phyloP scores from a whole-genome alignment of 225 moss, liverwort and hornwort species.

The Polytrichum commune region DNA sequence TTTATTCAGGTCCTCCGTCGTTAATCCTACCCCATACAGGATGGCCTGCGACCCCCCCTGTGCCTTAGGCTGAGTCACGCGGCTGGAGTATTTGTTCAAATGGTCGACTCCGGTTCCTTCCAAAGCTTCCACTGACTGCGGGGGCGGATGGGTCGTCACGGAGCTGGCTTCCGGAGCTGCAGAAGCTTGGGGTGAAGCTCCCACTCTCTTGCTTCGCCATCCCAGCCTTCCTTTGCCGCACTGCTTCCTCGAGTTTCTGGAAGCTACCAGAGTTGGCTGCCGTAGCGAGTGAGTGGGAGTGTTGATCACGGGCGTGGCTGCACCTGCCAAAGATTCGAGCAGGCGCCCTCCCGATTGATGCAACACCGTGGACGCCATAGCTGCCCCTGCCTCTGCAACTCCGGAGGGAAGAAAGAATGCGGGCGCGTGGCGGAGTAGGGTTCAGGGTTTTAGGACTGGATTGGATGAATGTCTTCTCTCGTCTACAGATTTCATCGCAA shows the following conservation, averaged over 20 bases:
- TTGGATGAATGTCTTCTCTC: too few relatives aligned
- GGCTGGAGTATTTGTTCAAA: constrained; percentile 74
- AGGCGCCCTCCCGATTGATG: background rate
- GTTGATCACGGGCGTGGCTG: background rate
- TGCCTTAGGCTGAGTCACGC: constrained; percentile 89
- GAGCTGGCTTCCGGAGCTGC: constrained; percentile 17
- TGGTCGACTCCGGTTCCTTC: constrained; percentile 32
- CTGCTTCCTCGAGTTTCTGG: background rate
- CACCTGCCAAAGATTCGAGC: background rate
- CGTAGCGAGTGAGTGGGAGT: background rate
- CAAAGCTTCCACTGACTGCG: constrained; percentile 68
- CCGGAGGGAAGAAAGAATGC: too few relatives aligned
- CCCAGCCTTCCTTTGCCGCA: background rate
- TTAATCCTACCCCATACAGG: constrained; percentile 76
- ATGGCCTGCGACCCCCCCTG: constrained; percentile 97
- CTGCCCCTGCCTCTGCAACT: background rate
- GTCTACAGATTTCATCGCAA: too few relatives aligned
- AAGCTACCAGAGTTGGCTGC: background rate
- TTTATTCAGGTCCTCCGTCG: constrained; percentile 62
- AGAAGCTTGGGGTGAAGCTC: background rate
- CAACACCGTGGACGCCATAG: background rate
- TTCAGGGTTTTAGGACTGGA: too few relatives aligned
- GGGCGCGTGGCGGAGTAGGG: too few relatives aligned
- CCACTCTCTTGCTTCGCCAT: background rate
- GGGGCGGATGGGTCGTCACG: constrained; percentile 30